These are phyloP conservation scores for Fusarium compactum DNA, from an alignment of 2,329 filamentous ascomycete genomes.

Conservation along the genomic window DNA sequence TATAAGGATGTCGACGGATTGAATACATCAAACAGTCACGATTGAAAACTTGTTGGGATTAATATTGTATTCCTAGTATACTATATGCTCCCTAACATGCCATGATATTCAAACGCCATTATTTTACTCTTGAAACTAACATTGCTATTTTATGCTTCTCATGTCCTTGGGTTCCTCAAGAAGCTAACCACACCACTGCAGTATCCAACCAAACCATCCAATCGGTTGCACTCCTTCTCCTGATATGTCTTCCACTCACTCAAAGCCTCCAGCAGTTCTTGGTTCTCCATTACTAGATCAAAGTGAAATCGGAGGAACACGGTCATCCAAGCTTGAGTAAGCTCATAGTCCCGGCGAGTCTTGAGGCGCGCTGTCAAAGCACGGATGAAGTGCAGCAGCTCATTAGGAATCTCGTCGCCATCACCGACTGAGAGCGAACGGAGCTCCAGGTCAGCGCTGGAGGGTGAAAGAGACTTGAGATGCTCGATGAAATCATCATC, in stretches of 20 bases:
- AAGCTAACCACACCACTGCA: constrained; percentile 88
- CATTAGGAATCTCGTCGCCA: constrained; percentile 67
- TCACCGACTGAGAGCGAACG: constrained; percentile 74
- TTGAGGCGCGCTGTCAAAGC: constrained; percentile 79
- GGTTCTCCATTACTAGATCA: constrained; percentile 64
- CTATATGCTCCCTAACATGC: constrained; percentile 20
- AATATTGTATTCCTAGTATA: constrained; percentile 27
- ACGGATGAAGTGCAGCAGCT: constrained; percentile 83
- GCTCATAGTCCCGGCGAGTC: constrained; percentile 85
- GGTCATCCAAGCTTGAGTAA: constrained; percentile 97
- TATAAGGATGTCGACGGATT: constrained; percentile 30
- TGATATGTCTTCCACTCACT: constrained; percentile 78
- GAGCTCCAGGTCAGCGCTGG: constrained; percentile 90
- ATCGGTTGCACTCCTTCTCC: constrained; percentile 75
- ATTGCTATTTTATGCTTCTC: constrained; percentile 19
- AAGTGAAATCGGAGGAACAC: constrained; percentile 88
- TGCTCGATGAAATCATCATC: constrained; percentile 78
- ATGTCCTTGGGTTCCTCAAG: constrained; percentile 73
- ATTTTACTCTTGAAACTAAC: constrained; percentile 4
- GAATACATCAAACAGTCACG: constrained; percentile 14
- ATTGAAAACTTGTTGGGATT: constrained; percentile 3
- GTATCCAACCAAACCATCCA: constrained; percentile 85
- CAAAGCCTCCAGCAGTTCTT: constrained; percentile 69
- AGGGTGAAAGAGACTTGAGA: constrained; percentile 83
- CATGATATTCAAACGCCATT: constrained; percentile 24